These are phyloP conservation scores for Trifolium dubium DNA, from an alignment of 306 rosid genomes.

Conservation along the genomic window DNA sequence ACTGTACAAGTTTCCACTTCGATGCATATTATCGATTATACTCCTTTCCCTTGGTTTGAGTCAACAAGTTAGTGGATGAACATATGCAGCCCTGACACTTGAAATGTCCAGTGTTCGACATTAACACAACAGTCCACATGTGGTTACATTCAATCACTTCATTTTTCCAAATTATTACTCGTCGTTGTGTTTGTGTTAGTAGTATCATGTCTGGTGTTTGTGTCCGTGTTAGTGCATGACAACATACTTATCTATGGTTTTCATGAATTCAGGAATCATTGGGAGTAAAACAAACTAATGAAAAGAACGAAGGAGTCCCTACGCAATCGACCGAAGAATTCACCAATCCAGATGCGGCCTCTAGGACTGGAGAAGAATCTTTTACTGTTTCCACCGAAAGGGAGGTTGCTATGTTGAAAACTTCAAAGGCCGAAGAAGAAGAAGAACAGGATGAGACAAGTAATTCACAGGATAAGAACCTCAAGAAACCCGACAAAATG, in stretches of 20 bases:
- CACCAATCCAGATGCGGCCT: slow-evolving; percentile 37
- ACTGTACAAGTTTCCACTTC: not conserved
- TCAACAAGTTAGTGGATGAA: not conserved
- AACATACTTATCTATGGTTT: slow-evolving; percentile 13
- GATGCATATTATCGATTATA: not conserved
- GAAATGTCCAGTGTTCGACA: not conserved
- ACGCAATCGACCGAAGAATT: slow-evolving; percentile 28
- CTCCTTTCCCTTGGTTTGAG: slow-evolving; percentile 1
- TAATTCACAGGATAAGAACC: slow-evolving; percentile 59
- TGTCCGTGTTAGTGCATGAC: not conserved
- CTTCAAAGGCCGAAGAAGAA: slow-evolving; percentile 62
- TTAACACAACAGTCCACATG: not conserved
- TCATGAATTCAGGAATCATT: slow-evolving; percentile 52
- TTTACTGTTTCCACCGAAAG: slow-evolving; percentile 51
- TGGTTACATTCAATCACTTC: not conserved
- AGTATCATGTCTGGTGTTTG: not conserved
- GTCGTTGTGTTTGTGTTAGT: not conserved
- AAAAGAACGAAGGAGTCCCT: slow-evolving; percentile 39
- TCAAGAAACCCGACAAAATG: slow-evolving; percentile 82
- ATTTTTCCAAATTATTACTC: not conserved
- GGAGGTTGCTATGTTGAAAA: slow-evolving; percentile 51
- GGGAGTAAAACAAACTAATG: slow-evolving; percentile 41
- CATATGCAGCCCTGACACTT: not conserved
- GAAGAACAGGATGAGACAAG: slow-evolving; percentile 68
- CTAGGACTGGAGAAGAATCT: slow-evolving; percentile 48